These are phyloP conservation scores for Pseudonitzschia multiseries DNA, from an alignment of 108 stramenopile genomes.

Conservation along the genomic window DNA sequence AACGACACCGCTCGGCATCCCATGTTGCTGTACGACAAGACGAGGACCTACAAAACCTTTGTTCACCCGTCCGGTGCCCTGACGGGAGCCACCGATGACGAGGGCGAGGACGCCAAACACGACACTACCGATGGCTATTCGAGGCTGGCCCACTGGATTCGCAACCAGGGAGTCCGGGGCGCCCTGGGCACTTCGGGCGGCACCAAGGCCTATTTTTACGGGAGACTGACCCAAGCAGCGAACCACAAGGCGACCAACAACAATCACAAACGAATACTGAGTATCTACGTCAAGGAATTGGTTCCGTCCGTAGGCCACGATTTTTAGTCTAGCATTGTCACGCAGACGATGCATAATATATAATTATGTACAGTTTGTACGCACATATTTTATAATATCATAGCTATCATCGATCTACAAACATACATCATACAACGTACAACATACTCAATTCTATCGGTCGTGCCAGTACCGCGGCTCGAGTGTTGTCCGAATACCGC, in stretches of 20 bases:
- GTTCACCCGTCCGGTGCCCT: constrained; percentile 48
- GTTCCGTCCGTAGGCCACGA: constrained; percentile 26
- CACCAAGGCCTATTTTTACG: constrained; percentile 67
- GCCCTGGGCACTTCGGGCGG: constrained; percentile 54
- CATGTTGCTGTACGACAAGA: constrained; percentile 63
- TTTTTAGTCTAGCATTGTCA: no score
- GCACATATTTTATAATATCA: no score
- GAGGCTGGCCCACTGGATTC: constrained; percentile 45
- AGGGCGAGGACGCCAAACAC: neutral
- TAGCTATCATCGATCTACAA: no score
- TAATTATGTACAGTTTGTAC: no score
- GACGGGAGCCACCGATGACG: neutral
- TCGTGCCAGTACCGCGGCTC: no score
- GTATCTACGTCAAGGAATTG: constrained; percentile 42
- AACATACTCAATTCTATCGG: no score
- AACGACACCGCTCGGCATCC: constrained; percentile 40
- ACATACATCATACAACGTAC: no score
- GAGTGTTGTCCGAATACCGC: no score
- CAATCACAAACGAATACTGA: constrained; percentile 28
- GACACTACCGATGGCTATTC: constrained; percentile 42
- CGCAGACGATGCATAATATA: no score
- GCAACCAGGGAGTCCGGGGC: constrained; percentile 40
- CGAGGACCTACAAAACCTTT: constrained; percentile 54
- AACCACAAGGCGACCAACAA: constrained; percentile 6
- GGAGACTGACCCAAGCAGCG: constrained; percentile 10